Conservation (phyloP, 2,329 filamentous ascomycete species). For the Polychaeton citri region DNA sequence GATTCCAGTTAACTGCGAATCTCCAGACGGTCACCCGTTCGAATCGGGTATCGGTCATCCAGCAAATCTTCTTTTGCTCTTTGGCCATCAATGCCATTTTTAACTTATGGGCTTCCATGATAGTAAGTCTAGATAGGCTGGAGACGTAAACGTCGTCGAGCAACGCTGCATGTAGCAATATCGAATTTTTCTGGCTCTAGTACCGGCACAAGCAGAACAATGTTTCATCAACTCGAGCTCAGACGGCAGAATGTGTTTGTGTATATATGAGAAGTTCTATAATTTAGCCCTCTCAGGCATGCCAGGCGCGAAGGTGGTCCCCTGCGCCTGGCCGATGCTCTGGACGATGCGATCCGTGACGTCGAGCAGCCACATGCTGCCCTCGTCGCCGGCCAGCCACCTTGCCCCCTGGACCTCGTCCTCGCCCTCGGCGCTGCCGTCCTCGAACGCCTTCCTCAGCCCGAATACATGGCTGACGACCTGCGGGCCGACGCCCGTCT, state of each 20-base stretch:
- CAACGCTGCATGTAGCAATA: too few relatives aligned
- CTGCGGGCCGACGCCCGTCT: constrained; percentile 73
- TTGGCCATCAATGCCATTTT: too few relatives aligned
- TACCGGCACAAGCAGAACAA: not conserved
- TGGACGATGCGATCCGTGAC: constrained; percentile 48
- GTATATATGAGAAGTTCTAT: not conserved
- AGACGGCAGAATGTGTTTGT: not conserved
- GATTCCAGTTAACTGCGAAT: not conserved
- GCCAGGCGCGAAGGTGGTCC: constrained; percentile 44
- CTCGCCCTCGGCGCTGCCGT: constrained; percentile 41
- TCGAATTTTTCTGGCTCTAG: too few relatives aligned
- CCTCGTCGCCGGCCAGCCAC: constrained; percentile 54
- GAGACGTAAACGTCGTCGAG: too few relatives aligned
- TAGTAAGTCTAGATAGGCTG: too few relatives aligned
- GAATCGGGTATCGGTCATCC: not conserved
- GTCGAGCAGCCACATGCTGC: constrained; percentile 49
- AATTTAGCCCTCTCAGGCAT: constrained; percentile 30
- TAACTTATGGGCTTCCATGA: too few relatives aligned
- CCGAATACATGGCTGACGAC: constrained; percentile 73
- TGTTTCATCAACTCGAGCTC: not conserved
- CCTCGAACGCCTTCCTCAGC: constrained; percentile 59
- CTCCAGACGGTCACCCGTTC: constrained; percentile 1
- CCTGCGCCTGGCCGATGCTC: constrained; percentile 32
- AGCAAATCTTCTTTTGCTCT: not conserved
- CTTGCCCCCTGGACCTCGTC: constrained; percentile 44